Evolutionary conservation across 345 rosid genomes (phyloP).

Genomic region (Salix brachista): DNA sequence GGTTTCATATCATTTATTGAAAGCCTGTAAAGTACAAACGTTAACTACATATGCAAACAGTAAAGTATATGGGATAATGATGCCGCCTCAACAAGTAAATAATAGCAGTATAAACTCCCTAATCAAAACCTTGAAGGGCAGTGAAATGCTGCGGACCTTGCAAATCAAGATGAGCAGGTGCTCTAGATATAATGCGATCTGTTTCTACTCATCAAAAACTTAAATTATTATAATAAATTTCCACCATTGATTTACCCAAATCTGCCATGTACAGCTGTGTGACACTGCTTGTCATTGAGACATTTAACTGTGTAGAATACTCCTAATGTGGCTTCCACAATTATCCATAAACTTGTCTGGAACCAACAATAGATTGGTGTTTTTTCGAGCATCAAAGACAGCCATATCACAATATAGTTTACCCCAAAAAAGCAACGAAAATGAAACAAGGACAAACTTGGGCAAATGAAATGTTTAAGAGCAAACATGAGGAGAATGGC

Average conservation of each 20-base stretch:
- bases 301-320: neutral
- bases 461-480: neutral
- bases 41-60: neutral
- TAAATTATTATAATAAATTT: slow-evolving; percentile 9
- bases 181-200: neutral
- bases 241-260: slow-evolving; percentile 1
- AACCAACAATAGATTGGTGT: neutral
- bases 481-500: neutral
- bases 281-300: neutral
- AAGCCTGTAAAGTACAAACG: slow-evolving; percentile 3
- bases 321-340: neutral
- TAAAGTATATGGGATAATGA: neutral
- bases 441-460: neutral
- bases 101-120: slow-evolving; percentile 1
- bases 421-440: neutral
- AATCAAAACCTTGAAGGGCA: slow-evolving; percentile 3
- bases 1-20: slow-evolving; percentile 13
- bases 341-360: neutral
- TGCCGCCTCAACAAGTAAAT: slow-evolving; percentile 1
- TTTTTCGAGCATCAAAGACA: neutral
- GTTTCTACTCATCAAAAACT: slow-evolving; percentile 13
- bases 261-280: neutral
- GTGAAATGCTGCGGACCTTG: slow-evolving; percentile 14
- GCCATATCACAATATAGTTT: neutral
- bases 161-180: slow-evolving; percentile 12